These are phyloP conservation scores for Neurospora sublineolata DNA, from an alignment of 495 filamentous ascomycete genomes.

Conservation along the genomic window DNA sequence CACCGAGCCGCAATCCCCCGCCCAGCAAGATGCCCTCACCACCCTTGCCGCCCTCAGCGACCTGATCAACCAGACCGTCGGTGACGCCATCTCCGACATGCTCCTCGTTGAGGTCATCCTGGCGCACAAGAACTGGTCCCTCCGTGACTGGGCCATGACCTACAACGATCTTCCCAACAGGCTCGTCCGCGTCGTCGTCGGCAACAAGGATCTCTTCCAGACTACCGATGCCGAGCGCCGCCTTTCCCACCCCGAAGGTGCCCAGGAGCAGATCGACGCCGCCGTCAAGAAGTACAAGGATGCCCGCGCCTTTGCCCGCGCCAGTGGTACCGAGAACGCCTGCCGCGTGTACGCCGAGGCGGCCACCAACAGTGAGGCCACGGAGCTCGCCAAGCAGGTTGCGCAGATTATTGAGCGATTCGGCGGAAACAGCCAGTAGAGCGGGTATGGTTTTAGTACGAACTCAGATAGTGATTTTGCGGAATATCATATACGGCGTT, in stretches of 20 bases:
- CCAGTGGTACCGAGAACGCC: conserved; percentile 91
- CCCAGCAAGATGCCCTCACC: conserved; percentile 73
- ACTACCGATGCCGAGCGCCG: conserved; percentile 85
- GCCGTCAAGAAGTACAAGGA: conserved; percentile 83
- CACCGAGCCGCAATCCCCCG: conserved; percentile 77
- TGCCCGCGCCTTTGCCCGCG: conserved; percentile 80
- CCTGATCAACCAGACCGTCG: conserved; percentile 95
- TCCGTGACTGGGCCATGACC: conserved; percentile 82
- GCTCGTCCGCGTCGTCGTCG: conserved; percentile 84
- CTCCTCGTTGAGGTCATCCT: conserved; percentile 93
- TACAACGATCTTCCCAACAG: conserved; percentile 95
- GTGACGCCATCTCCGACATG: conserved; percentile 90
- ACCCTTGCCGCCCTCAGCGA: conserved; percentile 70
- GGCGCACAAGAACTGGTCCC: conserved; percentile 85
- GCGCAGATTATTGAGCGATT: conserved; percentile 52
- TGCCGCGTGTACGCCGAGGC: conserved; percentile 97
- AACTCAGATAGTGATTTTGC: not conserved
- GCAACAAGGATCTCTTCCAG: conserved; percentile 75
- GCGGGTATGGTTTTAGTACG: not conserved
- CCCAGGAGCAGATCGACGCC: conserved; percentile 75
- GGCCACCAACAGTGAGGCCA: conserved; percentile 68
- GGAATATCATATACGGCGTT: not conserved
- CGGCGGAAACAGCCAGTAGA: conserved; percentile 9
- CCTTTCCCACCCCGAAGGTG: conserved; percentile 64
- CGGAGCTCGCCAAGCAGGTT: conserved; percentile 76